These are phyloP conservation scores for Populus alba DNA, from an alignment of 345 rosid species.

Conservation along the genomic window DNA sequence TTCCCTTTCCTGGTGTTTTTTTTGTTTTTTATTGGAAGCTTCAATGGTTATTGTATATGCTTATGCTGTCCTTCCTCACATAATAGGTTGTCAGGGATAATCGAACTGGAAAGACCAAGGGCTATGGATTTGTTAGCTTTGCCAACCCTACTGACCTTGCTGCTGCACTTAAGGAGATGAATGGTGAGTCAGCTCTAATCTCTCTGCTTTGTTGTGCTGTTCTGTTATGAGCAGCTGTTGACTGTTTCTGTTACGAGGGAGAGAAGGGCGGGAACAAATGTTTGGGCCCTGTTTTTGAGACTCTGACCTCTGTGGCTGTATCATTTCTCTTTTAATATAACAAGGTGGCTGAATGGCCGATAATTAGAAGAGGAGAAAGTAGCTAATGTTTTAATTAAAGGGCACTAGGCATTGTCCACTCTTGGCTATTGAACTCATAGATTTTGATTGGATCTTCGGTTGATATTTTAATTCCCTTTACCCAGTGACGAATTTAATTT, in stretches of 20 bases:
- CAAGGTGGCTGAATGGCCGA: neutral
- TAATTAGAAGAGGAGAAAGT: neutral
- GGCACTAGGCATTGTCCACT: neutral
- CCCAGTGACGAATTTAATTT: neutral
- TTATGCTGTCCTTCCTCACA: neutral
- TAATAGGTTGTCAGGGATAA: slow-evolving; percentile 91
- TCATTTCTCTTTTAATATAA: neutral
- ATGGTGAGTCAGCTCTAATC: slow-evolving; percentile 42
- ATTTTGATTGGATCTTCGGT: neutral
- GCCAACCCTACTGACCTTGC: slow-evolving; percentile 81
- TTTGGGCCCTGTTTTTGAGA: neutral
- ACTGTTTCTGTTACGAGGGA: neutral
- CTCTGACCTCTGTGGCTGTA: neutral
- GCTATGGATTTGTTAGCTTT: slow-evolving; percentile 97
- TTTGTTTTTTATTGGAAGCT: neutral
- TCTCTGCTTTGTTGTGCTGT: neutral
- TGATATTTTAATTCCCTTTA: neutral
- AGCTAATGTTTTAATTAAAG: too few relatives aligned
- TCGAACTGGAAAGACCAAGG: slow-evolving; percentile 96
- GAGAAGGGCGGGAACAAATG: neutral
- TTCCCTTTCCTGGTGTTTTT: neutral
- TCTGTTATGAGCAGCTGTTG: neutral
- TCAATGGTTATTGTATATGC: neutral
- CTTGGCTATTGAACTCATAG: neutral
- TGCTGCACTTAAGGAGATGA: slow-evolving; percentile 91